Conservation (phyloP, 805 yeast genomes). For the Candida sanyiensis region DNA sequence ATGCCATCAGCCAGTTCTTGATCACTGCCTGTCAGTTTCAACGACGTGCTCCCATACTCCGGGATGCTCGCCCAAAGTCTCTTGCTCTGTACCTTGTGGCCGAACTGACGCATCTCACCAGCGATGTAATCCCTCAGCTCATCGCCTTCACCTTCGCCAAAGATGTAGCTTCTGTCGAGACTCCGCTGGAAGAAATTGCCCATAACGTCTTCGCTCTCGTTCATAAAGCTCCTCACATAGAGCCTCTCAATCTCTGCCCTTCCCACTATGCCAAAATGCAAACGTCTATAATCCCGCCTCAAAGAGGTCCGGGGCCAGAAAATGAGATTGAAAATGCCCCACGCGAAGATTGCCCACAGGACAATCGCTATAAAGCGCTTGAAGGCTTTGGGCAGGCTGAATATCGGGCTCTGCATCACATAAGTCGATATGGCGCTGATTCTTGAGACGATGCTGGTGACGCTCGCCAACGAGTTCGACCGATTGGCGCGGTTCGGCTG, state of each 20-base stretch:
- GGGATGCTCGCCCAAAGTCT: conserved; percentile 53
- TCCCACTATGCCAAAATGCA: conserved; percentile 63
- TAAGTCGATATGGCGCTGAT: conserved; percentile 18
- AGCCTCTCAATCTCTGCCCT: conserved; percentile 64
- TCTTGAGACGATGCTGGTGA: conserved; percentile 13
- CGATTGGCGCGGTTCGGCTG: conserved; percentile 3
- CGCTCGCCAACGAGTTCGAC: conserved; percentile 8
- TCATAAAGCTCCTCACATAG: conserved; percentile 38
- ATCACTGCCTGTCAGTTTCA: conserved; percentile 41
- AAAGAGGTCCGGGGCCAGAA: conserved; percentile 83
- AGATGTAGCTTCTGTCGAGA: conserved; percentile 4
- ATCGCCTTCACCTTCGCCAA: conserved; percentile 38
- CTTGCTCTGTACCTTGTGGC: conserved; percentile 45
- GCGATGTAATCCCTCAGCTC: conserved; percentile 44
- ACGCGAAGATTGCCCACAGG: conserved; percentile 23
- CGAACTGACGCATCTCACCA: conserved; percentile 43
- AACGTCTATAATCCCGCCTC: conserved; percentile 70
- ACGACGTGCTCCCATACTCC: conserved; percentile 41
- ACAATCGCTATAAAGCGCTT: conserved; percentile 19
- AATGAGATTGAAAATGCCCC: conserved; percentile 47
- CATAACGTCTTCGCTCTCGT: conserved; percentile 25
- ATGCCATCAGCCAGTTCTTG: conserved; percentile 39
- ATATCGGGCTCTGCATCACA: conserved; percentile 15
- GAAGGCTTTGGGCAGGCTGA: conserved; percentile 19
- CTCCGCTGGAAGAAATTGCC: conserved; percentile 18